phyloP scores from a whole-genome alignment of 225 moss, liverwort and hornwort genomes.

The Bryum argenteum region DNA sequence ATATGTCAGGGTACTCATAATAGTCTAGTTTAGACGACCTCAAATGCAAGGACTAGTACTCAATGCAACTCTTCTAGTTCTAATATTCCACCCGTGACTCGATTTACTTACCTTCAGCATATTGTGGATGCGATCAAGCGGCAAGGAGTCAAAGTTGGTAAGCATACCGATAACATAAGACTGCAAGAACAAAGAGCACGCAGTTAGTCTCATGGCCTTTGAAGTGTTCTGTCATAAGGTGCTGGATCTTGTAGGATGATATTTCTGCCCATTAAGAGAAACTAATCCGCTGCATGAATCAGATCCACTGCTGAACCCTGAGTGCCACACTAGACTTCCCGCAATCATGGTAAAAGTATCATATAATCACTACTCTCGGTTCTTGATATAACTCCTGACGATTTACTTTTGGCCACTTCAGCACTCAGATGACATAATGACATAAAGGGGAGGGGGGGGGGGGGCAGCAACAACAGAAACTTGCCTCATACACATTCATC shows the following conservation, averaged over 20 bases:
- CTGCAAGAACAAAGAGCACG: slow-evolving; percentile 57
- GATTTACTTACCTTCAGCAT: slow-evolving; percentile 85
- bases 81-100: slow-evolving; percentile 6
- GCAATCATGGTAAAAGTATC: too few relatives aligned
- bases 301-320: background rate
- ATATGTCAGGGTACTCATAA: slow-evolving; percentile 22
- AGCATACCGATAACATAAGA: slow-evolving; percentile 96
- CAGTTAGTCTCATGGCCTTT: slow-evolving; percentile 7
- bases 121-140: slow-evolving; percentile 97
- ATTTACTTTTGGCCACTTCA: too few relatives aligned
- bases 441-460: too few relatives aligned
- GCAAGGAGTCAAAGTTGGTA: slow-evolving; percentile 96
- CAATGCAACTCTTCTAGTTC: background rate
- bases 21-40: background rate
- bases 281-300: slow-evolving; percentile 6
- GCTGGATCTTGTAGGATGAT: background rate
- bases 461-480: slow-evolving; percentile 5
- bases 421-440: too few relatives aligned
- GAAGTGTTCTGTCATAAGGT: background rate
- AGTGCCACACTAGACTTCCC: too few relatives aligned
- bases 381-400: too few relatives aligned
- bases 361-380: too few relatives aligned
- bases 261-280: slow-evolving; percentile 12
- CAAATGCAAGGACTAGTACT: background rate
- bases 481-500: slow-evolving; percentile 98